A percentile compares a stretch with the other conserved stretches of the same genome.
Evolutionary conservation across 305 asterid species (phyloP).

Genomic region (Plantago lanceolata): DNA sequence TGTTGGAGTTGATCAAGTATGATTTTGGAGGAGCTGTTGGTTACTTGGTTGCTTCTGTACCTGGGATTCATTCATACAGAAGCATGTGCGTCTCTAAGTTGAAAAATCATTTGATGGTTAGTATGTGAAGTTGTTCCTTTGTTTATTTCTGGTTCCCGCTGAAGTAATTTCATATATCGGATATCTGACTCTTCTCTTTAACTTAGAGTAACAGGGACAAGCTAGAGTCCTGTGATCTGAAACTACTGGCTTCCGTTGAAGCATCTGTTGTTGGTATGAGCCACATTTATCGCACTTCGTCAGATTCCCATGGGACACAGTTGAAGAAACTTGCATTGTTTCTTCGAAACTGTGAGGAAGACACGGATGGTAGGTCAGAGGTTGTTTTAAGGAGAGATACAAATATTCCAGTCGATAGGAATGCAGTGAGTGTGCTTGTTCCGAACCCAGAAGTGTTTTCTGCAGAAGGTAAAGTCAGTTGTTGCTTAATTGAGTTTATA

Average conservation of each 20-base stretch:
- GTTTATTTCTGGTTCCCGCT: not conserved
- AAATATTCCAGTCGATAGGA: conserved; percentile 61
- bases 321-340: conserved; percentile 68
- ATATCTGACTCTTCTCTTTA: conserved; percentile 11
- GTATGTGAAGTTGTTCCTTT: conserved; percentile 25
- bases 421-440: conserved; percentile 77
- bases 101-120: conserved; percentile 45
- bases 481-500: conserved; percentile 4
- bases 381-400: conserved; percentile 65
- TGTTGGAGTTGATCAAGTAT: conserved; percentile 64
- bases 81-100: conserved; percentile 45
- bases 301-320: conserved; percentile 60
- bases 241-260: conserved; percentile 62
- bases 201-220: conserved; percentile 41
- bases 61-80: conserved; percentile 64
- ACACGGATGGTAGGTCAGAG: conserved; percentile 67
- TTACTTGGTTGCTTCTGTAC: conserved; percentile 74
- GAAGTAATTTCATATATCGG: conserved; percentile 5
- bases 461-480: conserved; percentile 44
- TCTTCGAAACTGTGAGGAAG: conserved; percentile 54
- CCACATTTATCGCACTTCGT: conserved; percentile 63
- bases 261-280: conserved; percentile 77
- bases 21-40: conserved; percentile 60
- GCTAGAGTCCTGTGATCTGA: conserved; percentile 37
- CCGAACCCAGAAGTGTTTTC: conserved; percentile 56